Conservation (phyloP, 805 yeast species). For the Sugiyamaella chiloensis region DNA sequence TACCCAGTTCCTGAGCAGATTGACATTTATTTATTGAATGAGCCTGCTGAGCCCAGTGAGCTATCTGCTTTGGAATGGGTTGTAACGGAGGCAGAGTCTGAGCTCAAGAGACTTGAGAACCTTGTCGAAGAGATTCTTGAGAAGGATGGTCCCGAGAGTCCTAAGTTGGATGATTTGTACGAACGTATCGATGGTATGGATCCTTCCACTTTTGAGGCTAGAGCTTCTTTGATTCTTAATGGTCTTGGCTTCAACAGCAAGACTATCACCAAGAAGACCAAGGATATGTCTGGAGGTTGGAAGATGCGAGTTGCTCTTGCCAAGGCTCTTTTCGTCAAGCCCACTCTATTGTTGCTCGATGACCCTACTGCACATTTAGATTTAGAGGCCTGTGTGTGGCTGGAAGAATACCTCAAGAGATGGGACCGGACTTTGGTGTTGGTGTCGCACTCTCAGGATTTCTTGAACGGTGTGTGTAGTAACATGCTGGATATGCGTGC, state of each 20-base stretch:
- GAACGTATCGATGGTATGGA: slow-evolving; percentile 96
- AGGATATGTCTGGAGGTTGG: slow-evolving; percentile 99
- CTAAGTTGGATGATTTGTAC: slow-evolving; percentile 78
- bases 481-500: slow-evolving; percentile 97
- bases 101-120: slow-evolving; percentile 86
- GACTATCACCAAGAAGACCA: slow-evolving; percentile 90
- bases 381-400: slow-evolving; percentile 99
- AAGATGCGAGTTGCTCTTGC: slow-evolving; percentile 99
- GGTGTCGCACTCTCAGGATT: slow-evolving; percentile 98
- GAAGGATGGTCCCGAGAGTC: slow-evolving; percentile 92
- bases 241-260: slow-evolving; percentile 93
- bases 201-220: slow-evolving; percentile 90
- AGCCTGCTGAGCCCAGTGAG: slow-evolving; percentile 95
- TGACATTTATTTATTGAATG: slow-evolving; percentile 90
- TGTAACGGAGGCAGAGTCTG: slow-evolving; percentile 92
- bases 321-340: slow-evolving; percentile 96
- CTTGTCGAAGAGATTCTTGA: slow-evolving; percentile 85
- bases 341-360: slow-evolving; percentile 88
- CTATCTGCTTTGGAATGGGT: slow-evolving; percentile 92
- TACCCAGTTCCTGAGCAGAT: slow-evolving; percentile 90
- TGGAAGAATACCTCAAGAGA: slow-evolving; percentile 94
- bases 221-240: slow-evolving; percentile 92
- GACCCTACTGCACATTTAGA: slow-evolving; percentile 99
- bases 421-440: slow-evolving; percentile 90
- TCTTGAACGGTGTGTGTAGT: slow-evolving; percentile 97